Base-by-base conservation (phyloP, 768 basidiomycete genomes). In the Dioszegia aurantiaca region DNA sequence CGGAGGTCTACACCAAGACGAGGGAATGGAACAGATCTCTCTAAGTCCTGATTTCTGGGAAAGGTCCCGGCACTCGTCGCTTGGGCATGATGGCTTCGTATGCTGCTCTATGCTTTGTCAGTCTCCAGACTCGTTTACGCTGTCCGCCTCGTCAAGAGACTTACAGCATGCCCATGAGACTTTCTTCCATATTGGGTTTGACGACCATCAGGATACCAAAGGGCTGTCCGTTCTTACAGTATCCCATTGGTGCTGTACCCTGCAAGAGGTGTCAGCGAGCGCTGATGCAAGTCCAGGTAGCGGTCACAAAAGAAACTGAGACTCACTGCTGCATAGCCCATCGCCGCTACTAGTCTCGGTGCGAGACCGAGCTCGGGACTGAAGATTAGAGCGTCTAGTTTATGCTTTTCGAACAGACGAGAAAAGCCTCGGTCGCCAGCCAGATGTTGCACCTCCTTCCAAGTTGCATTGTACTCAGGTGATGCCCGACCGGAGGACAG, bases 341-440 rank as follows among this genome's bases (percentile, higher is more conserved):
- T 59, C 16, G 58, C 45, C 3, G 67, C 63, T 9, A 65, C 62
- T 4, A 62, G 51, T 0, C 51, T 27, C 11, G 65, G 43, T 2
- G 70, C 56, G 11, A 26, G 55, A 3, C 65, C 69, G 41, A 66
- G 64, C 2, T 64, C 59, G 5, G 68, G 67, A n/a, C 36, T 26
- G 23, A 74, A 51, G 6, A 69, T 57, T n/a, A 74, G 39, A 4
- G 68, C 67, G 41, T 74, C 72, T 11, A 64, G 54, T 3, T 33
- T 24, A 49, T 65, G 66, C 26, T 63, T 43, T 21, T 71, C 60
- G 10, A 74, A 58, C 0, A 62, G 54, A 33, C 47, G 43, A n/a
- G 56, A 60, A 23, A 66, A 57, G 17, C 64, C 64, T 21, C 59
- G 58, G 12, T 62, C 61, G 19, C 48, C 36, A 26, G 65, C 58